A percentile compares a stretch with the other conserved stretches of the same genome.
Evolutionary conservation across 805 yeast genomes (phyloP).

Genomic region (Candida yuanshanica): DNA sequence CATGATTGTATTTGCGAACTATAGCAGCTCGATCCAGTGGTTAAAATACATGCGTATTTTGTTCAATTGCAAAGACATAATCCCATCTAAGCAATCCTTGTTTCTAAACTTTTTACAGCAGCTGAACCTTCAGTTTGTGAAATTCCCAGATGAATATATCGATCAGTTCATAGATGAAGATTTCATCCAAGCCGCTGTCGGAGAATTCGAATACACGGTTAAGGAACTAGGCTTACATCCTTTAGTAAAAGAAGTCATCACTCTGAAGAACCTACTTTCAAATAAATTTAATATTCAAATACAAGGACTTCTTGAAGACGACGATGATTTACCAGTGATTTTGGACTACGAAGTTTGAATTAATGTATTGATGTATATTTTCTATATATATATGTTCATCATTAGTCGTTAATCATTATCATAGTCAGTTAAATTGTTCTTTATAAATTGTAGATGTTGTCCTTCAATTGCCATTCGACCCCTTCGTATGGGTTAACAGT

Average conservation of each 20-base stretch:
- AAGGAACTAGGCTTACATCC: slow-evolving; percentile 17
- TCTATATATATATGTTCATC: neutral
- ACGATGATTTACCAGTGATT: slow-evolving; percentile 21
- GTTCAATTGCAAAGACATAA: slow-evolving; percentile 29
- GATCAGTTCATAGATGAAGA: slow-evolving; percentile 26
- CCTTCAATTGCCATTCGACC: slow-evolving; percentile 14
- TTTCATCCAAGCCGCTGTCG: slow-evolving; percentile 15
- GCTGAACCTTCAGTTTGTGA: slow-evolving; percentile 32
- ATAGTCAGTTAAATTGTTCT: neutral
- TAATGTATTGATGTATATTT: neutral
- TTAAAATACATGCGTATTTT: slow-evolving; percentile 40
- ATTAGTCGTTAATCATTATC: neutral
- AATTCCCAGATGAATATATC: slow-evolving; percentile 38
- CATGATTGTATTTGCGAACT: slow-evolving; percentile 51
- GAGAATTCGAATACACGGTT: slow-evolving; percentile 22
- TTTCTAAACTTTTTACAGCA: slow-evolving; percentile 27
- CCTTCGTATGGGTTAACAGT: slow-evolving; percentile 3
- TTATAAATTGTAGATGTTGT: slow-evolving; percentile 16
- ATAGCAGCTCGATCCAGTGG: slow-evolving; percentile 65
- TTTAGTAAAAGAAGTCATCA: slow-evolving; percentile 11
- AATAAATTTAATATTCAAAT: slow-evolving; percentile 14
- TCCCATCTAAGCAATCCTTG: slow-evolving; percentile 23
- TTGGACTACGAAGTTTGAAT: slow-evolving; percentile 10
- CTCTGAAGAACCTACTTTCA: slow-evolving; percentile 12
- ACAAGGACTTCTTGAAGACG: slow-evolving; percentile 17